Conservation (phyloP, 768 basidiomycete genomes). For the Arthromyces matolae region DNA sequence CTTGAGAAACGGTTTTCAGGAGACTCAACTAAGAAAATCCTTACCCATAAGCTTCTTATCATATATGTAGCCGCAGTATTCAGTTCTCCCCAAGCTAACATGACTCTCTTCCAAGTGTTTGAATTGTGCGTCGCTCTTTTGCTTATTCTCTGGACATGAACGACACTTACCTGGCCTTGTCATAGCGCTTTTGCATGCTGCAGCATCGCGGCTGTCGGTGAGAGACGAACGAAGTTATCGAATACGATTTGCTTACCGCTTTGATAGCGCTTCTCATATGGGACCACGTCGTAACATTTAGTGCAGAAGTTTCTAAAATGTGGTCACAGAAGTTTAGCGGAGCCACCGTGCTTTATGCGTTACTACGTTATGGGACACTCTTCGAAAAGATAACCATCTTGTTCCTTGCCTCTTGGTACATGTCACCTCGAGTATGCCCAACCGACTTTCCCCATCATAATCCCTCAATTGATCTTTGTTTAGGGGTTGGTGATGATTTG, state of each 20-base stretch:
- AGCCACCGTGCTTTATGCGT: constrained; percentile 23
- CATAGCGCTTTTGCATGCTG: constrained; percentile 29
- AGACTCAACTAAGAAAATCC: too few species aligned
- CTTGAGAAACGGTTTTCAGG: too few species aligned
- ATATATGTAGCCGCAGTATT: too few species aligned
- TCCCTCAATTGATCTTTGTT: neutral
- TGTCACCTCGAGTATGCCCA: constrained; percentile 25
- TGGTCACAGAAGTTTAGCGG: constrained; percentile 28
- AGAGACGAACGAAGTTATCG: neutral
- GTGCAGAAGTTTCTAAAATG: constrained; percentile 22
- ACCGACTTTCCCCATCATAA: neutral
- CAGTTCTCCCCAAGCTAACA: neutral
- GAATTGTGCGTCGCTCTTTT: constrained; percentile 10
- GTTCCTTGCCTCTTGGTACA: constrained; percentile 30
- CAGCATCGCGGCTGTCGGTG: constrained; percentile 29
- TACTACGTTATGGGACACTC: constrained; percentile 28
- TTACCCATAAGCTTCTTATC: too few species aligned
- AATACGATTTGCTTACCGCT: neutral
- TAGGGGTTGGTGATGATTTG: constrained; percentile 10
- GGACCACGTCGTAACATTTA: constrained; percentile 27
- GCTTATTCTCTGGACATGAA: neutral
- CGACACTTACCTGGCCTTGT: neutral
- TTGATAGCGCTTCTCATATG: constrained; percentile 26
- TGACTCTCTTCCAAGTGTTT: constrained; percentile 8
- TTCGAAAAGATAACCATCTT: constrained; percentile 28